phyloP scores from a whole-genome alignment of 352 stramenopile species.

The Phytopythium mirpurense region DNA sequence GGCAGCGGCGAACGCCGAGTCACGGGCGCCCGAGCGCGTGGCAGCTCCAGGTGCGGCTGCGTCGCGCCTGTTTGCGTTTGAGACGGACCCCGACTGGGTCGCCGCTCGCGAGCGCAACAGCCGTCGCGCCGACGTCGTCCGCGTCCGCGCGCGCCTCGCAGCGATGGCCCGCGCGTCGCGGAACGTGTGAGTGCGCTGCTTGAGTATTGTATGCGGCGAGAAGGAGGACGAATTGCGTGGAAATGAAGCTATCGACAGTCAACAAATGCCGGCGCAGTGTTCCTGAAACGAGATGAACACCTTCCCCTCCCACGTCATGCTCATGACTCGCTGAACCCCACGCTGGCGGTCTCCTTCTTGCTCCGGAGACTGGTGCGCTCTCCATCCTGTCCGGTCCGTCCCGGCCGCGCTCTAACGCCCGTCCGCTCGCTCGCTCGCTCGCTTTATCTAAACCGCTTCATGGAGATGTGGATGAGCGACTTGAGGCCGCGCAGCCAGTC shows the following conservation, averaged over 20 bases:
- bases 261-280: slow-evolving; percentile 4
- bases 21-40: no score
- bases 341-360: background rate
- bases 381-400: background rate
- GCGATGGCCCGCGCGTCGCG: background rate
- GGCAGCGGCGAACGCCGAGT: background rate
- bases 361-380: background rate
- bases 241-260: background rate
- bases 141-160: background rate
- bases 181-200: background rate
- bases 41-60: background rate
- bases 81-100: background rate
- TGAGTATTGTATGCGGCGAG: no score
- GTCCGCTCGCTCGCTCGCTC: no score
- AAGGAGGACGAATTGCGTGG: no score
- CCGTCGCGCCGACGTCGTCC: background rate
- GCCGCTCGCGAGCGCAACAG: background rate
- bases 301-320: background rate
- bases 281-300: background rate
- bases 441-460: slow-evolving; percentile 87
- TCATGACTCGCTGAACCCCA: background rate
- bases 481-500: slow-evolving; percentile 98
- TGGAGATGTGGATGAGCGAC: slow-evolving; percentile 93
- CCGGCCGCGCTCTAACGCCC: slow-evolving; percentile 2
- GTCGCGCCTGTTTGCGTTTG: background rate